Base-by-base conservation (phyloP, 371 early-diverging fungal species). In the Rhizomucor pusillus region DNA sequence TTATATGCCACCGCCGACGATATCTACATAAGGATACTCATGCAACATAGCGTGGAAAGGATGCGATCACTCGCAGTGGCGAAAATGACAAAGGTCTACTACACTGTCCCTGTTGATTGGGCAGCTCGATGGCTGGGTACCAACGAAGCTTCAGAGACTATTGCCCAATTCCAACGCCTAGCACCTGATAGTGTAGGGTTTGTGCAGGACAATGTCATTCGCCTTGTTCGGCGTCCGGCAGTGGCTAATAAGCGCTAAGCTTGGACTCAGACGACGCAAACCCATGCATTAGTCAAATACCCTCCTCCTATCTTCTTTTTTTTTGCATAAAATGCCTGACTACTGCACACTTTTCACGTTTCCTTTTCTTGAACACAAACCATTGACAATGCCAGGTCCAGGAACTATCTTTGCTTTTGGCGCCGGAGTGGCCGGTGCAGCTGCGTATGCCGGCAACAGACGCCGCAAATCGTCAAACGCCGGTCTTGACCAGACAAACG, bases 331-430 rank as follows among this genome's bases (percentile, higher is more conserved):
- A 5, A n/a, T n/a, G n/a, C n/a, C n/a, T n/a, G n/a, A n/a, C n/a
- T n/a, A n/a, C n/a, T n/a, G n/a, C n/a, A n/a, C n/a, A n/a, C n/a
- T n/a, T n/a, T n/a, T n/a, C n/a, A n/a, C n/a, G n/a, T n/a, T n/a
- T n/a, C n/a, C n/a, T n/a, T n/a, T n/a, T n/a, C n/a, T n/a, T n/a
- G n/a, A n/a, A n/a, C n/a, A n/a, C n/a, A n/a, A n/a, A n/a, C n/a
- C n/a, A n/a, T n/a, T n/a, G n/a, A 45, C 23, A 11, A 48, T 48
- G 48, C 48, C 48, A 24, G 48, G 48, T 25, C 48, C 48, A 14
- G 48, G 18, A 29, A 48, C 48, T 23, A 16, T 41, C 41, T 29
- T 48, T 48, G 25, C 48, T 2, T 13, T 48, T 14, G 48, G 48
- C n/a, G 48, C 48, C 16, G 48, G 45, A 23, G 19, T 45, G 13